phyloP scores from a whole-genome alignment of 306 rosid species.

The Vigna nakashimae region DNA sequence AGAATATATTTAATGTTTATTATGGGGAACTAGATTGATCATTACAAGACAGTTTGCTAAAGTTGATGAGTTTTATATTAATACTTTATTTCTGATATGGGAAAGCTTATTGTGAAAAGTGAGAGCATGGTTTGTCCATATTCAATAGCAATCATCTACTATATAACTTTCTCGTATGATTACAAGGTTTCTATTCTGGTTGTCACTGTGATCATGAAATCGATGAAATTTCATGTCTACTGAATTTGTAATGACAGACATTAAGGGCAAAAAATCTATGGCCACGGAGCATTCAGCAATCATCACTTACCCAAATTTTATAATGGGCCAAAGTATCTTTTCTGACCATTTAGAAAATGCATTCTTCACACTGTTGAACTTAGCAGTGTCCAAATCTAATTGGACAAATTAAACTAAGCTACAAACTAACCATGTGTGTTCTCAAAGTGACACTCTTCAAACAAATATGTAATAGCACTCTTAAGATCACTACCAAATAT shows the following conservation, averaged over 20 bases:
- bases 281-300: not conserved
- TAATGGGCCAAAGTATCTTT: not conserved
- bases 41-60: constrained; percentile 21
- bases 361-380: not conserved
- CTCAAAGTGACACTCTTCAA: not conserved
- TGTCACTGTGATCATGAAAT: not conserved
- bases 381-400: not conserved
- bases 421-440: not conserved
- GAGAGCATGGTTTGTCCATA: not conserved
- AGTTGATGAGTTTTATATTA: not conserved
- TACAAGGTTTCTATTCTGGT: not conserved
- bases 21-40: constrained; percentile 14
- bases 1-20: not conserved
- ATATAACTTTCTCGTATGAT: not conserved
- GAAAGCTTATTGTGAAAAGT: constrained; percentile 20
- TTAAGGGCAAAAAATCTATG: not conserved
- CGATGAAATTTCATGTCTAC: not conserved
- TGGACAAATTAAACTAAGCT: not conserved
- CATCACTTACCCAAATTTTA: not conserved
- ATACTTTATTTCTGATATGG: not conserved
- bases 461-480: not conserved
- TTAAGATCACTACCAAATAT: no score
- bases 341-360: not conserved
- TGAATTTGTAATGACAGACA: not conserved
- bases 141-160: constrained; percentile 1